Percentiles rank a stretch among this genome's conserved stretches.
Conservation (phyloP, 2,329 filamentous ascomycete species). For the Aspergillus sergii region DNA sequence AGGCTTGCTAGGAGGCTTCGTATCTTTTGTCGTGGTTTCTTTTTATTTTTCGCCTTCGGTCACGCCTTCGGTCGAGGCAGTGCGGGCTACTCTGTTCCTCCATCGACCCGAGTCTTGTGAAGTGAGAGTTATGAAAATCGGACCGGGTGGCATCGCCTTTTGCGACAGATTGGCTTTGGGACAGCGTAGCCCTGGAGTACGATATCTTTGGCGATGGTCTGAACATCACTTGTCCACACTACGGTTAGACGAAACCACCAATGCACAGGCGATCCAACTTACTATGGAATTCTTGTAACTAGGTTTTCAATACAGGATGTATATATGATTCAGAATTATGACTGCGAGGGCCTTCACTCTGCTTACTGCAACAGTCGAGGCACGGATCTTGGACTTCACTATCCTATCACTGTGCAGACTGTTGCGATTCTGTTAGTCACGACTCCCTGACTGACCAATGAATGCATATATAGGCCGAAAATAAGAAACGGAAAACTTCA, state of each 20-base stretch:
- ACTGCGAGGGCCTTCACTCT: no score
- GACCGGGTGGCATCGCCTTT: background rate
- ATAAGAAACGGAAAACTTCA: no score
- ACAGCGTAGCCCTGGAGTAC: no score
- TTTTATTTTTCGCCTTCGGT: background rate
- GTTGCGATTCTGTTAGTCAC: no score
- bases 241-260: background rate
- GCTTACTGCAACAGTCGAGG: no score
- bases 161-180: background rate
- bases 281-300: background rate
- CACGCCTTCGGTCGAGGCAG: background rate
- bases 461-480: no score
- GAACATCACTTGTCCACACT: background rate
- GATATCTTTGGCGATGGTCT: no score
- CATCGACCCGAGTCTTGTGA: no score
- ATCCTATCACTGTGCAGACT: no score
- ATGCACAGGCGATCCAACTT: background rate
- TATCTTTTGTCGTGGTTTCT: background rate
- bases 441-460: no score
- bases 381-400: no score
- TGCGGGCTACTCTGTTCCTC: background rate
- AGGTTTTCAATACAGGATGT: background rate
- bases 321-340: background rate
- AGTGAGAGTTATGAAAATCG: background rate
- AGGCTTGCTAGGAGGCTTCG: constrained; percentile 1